These are phyloP conservation scores for Mariannaea sp. DNA, from an alignment of 2,329 filamentous ascomycete genomes.

Conservation along the genomic window DNA sequence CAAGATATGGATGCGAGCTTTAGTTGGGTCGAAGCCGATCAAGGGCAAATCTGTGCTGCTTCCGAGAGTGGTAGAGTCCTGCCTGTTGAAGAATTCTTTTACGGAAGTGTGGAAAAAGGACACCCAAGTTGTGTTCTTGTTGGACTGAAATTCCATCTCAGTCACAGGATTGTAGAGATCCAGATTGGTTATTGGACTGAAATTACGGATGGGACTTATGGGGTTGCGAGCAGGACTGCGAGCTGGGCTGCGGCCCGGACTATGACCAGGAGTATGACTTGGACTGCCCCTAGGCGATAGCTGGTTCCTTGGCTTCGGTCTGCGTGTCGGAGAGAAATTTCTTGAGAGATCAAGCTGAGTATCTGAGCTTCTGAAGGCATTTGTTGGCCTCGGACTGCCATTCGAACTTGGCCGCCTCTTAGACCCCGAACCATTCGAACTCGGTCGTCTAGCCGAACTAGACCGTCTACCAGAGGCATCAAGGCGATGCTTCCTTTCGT, in stretches of 20 bases:
- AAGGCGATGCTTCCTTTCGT: conserved; percentile 40
- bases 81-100: conserved; percentile 46
- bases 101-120: conserved; percentile 49
- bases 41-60: conserved; percentile 22
- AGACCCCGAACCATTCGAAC: conserved; percentile 25
- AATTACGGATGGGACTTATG: conserved; percentile 27
- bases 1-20: conserved; percentile 46
- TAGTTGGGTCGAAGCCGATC: conserved; percentile 43
- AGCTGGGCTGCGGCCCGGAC: conserved; percentile 14
- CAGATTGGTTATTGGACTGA: conserved; percentile 38
- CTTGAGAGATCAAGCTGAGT: conserved; percentile 23
- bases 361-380: conserved; percentile 22
- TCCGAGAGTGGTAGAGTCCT: conserved; percentile 33
- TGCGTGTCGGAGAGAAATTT: conserved; percentile 26
- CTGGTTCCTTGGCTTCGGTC: neutral
- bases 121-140: conserved; percentile 46
- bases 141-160: conserved; percentile 49
- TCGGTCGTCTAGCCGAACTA: conserved; percentile 31
- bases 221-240: conserved; percentile 1
- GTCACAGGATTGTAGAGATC: conserved; percentile 40
- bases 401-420: conserved; percentile 26
- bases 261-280: conserved; percentile 17
- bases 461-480: conserved; percentile 27
- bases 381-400: conserved; percentile 24
- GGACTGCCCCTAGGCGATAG: conserved; percentile 9